Percentiles rank a stretch among this genome's conserved stretches.
These are phyloP conservation scores for Centrapalus pauciflorus DNA, from an alignment of 129 eudicot genomes.

Conservation along the genomic window DNA sequence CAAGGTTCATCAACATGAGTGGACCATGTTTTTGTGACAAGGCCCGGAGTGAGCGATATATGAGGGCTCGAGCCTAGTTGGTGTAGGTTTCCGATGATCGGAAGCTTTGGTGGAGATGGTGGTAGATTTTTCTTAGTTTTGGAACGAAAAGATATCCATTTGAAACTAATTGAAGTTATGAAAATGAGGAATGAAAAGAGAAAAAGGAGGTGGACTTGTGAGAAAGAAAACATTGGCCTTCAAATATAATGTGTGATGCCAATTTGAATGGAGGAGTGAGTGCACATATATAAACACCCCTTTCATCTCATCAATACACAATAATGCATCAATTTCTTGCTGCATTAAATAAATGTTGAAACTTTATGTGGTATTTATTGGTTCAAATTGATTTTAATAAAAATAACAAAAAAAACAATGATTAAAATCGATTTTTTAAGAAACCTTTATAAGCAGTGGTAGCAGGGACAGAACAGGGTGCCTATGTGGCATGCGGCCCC, in stretches of 20 bases:
- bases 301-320: background rate
- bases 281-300: background rate
- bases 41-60: slow-evolving; percentile 30
- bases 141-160: background rate
- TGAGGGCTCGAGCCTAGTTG: slow-evolving; percentile 39
- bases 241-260: background rate
- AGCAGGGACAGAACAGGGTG: no score
- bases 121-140: slow-evolving; percentile 18
- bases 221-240: slow-evolving; percentile 5
- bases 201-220: background rate
- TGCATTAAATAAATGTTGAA: background rate
- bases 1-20: slow-evolving; percentile 40
- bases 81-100: slow-evolving; percentile 50
- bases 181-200: background rate
- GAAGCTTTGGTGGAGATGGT: slow-evolving; percentile 50
- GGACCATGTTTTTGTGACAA: slow-evolving; percentile 41
- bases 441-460: no score
- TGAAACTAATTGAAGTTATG: background rate
- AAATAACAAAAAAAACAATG: no score
- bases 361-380: background rate
- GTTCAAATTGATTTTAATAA: no score
- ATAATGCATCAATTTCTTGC: background rate
- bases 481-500: no score
- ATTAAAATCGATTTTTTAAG: background rate
- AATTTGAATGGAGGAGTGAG: background rate